Evolutionary conservation across 164 flowering plant species (phyloP).

Genomic region (Paratinospora sagittata): DNA sequence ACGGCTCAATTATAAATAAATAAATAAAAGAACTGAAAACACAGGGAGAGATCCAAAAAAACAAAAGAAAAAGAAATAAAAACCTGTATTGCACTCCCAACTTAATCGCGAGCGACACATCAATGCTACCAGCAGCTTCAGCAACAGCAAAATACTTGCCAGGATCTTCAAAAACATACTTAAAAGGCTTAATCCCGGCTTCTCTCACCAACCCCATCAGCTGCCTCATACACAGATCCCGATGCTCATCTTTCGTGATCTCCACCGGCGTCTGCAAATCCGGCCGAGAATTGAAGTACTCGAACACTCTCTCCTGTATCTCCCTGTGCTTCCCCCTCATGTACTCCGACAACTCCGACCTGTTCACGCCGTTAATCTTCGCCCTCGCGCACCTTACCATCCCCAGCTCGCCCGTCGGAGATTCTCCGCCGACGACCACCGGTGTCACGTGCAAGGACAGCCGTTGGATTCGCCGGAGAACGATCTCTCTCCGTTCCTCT

Average conservation of each 20-base stretch:
- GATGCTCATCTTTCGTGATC: constrained; percentile 60
- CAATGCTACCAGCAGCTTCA: constrained; percentile 83
- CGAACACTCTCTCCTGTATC: constrained; percentile 58
- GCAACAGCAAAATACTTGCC: constrained; percentile 66
- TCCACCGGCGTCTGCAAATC: constrained; percentile 90
- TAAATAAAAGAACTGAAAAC: not conserved
- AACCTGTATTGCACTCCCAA: constrained; percentile 95
- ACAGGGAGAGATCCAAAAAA: not conserved
- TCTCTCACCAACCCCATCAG: constrained; percentile 66
- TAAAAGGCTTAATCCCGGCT: constrained; percentile 65
- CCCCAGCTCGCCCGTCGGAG: constrained; percentile 20
- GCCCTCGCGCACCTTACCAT: constrained; percentile 36
- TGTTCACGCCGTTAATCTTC: constrained; percentile 36
- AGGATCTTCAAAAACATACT: constrained; percentile 62
- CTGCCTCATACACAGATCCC: constrained; percentile 86
- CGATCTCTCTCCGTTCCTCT: not conserved
- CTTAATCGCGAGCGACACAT: constrained; percentile 82
- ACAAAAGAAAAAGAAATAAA: not conserved
- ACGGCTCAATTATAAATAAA: not conserved
- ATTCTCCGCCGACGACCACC: not conserved
- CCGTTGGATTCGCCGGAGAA: constrained; percentile 1
- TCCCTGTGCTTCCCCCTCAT: constrained; percentile 82
- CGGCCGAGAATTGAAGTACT: constrained; percentile 64
- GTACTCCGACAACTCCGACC: constrained; percentile 34
- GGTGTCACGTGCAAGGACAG: not conserved